Evolutionary conservation across 2,329 filamentous ascomycete species (phyloP).

Genomic region (Simplicillium aogashimaense): DNA sequence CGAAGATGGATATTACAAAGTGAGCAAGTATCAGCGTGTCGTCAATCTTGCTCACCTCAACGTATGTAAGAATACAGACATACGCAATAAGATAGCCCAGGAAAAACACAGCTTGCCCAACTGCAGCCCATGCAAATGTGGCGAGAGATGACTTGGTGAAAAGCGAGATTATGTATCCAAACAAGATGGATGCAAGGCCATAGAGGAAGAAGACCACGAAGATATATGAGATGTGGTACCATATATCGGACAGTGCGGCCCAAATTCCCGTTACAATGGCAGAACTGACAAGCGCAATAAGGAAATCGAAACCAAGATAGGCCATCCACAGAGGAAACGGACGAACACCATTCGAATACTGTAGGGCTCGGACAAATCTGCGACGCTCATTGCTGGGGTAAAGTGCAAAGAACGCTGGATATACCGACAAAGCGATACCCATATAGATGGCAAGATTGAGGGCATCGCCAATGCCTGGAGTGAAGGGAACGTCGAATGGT

Average conservation of each 20-base stretch:
- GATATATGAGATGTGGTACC: constrained; percentile 72
- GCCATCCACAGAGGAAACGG: constrained; percentile 77
- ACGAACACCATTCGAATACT: constrained; percentile 87
- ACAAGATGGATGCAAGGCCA: constrained; percentile 64
- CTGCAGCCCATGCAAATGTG: constrained; percentile 75
- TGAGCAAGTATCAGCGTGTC: constrained; percentile 57
- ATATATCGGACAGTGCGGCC: constrained; percentile 51
- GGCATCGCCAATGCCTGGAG: constrained; percentile 57
- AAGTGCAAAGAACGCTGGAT: constrained; percentile 77
- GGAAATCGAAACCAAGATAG: constrained; percentile 72
- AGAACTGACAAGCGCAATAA: constrained; percentile 56
- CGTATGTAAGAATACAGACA: constrained; percentile 64
- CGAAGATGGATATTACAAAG: constrained; percentile 63
- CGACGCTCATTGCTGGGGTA: constrained; percentile 82
- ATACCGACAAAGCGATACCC: constrained; percentile 65
- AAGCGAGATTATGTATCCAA: constrained; percentile 74
- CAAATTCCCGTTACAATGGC: constrained; percentile 62
- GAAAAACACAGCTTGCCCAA: constrained; percentile 63
- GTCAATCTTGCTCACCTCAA: constrained; percentile 60
- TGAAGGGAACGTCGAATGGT: constrained; percentile 65
- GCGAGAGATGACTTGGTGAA: constrained; percentile 71
- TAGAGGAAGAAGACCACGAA: constrained; percentile 76
- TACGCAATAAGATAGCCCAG: constrained; percentile 64
- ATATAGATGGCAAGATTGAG: constrained; percentile 77
- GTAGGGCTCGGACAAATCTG: constrained; percentile 68